Evolutionary conservation across 1,284 basidiomycete genomes (phyloP).

Genomic region (Leccinum fallax): DNA sequence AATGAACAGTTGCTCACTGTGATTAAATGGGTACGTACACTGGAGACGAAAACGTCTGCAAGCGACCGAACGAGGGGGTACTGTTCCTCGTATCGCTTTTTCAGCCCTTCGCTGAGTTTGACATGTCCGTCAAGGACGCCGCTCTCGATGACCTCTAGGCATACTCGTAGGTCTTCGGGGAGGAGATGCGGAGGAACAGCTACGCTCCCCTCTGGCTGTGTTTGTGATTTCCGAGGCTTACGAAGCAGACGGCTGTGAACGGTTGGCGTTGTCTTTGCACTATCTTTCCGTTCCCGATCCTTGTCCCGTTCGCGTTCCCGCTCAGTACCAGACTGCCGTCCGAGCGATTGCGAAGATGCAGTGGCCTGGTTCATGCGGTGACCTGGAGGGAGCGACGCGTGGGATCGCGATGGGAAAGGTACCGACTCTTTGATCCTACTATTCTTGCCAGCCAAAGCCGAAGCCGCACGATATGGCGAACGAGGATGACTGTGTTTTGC

Average conservation of each 20-base stretch:
- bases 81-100: constrained; percentile 89
- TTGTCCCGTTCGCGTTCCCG: constrained; percentile 54
- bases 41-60: constrained; percentile 91
- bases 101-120: constrained; percentile 77
- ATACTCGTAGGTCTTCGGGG: constrained; percentile 84
- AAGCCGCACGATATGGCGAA: constrained; percentile 69
- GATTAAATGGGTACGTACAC: constrained; percentile 58
- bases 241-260: constrained; percentile 55
- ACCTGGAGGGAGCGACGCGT: constrained; percentile 78
- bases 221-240: constrained; percentile 67
- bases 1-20: constrained; percentile 14
- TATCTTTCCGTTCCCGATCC: constrained; percentile 54
- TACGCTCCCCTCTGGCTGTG: constrained; percentile 48
- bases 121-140: constrained; percentile 88
- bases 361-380: constrained; percentile 50
- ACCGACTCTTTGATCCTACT: constrained; percentile 43
- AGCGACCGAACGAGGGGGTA: constrained; percentile 89
- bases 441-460: constrained; percentile 44
- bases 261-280: constrained; percentile 44
- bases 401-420: constrained; percentile 77
- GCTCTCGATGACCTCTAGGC: constrained; percentile 81
- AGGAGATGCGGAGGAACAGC: constrained; percentile 72
- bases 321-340: constrained; percentile 60
- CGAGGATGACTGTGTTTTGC: constrained; percentile 70
- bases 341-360: constrained; percentile 68